A percentile compares a stretch with the other conserved stretches of the same genome.
Evolutionary conservation across 805 yeast genomes (phyloP).

Genomic region (Nakazawaea pomicola): DNA sequence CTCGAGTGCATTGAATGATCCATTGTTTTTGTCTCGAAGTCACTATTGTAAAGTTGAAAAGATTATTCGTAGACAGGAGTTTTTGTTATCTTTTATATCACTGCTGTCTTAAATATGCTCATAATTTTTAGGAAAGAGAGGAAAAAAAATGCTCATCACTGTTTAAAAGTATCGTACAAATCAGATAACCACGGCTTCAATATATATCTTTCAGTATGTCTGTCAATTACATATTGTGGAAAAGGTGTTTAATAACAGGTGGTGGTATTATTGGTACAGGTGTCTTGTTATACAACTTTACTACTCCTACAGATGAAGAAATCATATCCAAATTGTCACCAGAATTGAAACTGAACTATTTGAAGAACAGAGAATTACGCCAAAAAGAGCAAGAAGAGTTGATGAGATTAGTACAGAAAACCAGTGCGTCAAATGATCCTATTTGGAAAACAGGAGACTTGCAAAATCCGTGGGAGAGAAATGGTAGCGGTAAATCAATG

Average conservation of each 20-base stretch:
- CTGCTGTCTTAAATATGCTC: not conserved
- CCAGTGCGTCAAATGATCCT: constrained; percentile 68
- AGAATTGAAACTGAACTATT: constrained; percentile 73
- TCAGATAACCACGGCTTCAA: too few relatives aligned
- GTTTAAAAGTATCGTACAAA: too few relatives aligned
- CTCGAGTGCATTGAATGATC: constrained; percentile 10
- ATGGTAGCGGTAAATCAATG: constrained; percentile 30
- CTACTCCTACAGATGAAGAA: constrained; percentile 84
- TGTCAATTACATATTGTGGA: constrained; percentile 20
- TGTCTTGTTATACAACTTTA: constrained; percentile 60
- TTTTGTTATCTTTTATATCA: too few relatives aligned
- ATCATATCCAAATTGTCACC: constrained; percentile 73
- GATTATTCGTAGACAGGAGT: too few relatives aligned
- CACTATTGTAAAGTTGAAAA: too few relatives aligned
- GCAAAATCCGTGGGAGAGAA: constrained; percentile 61
- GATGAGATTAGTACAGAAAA: constrained; percentile 59
- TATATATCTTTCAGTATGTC: too few relatives aligned
- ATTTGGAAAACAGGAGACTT: constrained; percentile 79
- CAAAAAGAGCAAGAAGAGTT: constrained; percentile 64
- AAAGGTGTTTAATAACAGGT: constrained; percentile 37
- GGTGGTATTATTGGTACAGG: constrained; percentile 71
- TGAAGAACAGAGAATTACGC: constrained; percentile 54
- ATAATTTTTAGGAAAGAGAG: not conserved
- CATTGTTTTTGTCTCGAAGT: constrained; percentile 6
- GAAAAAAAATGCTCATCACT: too few relatives aligned